Base-by-base conservation (phyloP, 139 green algal genomes). In the Microglena sp. region DNA sequence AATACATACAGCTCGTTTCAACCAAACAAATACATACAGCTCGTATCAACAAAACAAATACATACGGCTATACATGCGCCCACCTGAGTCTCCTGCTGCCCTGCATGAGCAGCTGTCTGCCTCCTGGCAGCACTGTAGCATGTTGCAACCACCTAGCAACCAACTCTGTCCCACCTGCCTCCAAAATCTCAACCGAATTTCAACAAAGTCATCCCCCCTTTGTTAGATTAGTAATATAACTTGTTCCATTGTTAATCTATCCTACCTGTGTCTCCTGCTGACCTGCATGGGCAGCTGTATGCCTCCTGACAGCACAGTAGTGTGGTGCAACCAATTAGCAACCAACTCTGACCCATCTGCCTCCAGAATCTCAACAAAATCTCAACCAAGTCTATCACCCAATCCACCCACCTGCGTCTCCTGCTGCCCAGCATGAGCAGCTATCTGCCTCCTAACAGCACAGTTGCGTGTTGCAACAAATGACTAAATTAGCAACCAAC, bases 401-500 rank as follows among this genome's bases (percentile, higher is more conserved):
- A n/a, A n/a, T n/a, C 40, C 40, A 11, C 40, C 40, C 18, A 50
- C 40, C 40, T 50, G 40, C 40, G 40, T 50, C 40, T 50, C 40
- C 18, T 18, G 11, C 40, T 50, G 15, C 40, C 40, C 40, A 11
- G 40, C 40, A 11, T 50, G 11, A 18, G 18, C 40, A 18, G 40
- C 40, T 18, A 18, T 50, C 40, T 50, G 40, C 15, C 40, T 11
- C 40, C 40, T 11, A 11, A 50, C 40, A 11, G 40, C 40, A 11
- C 79, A 80, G 72, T 95, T 95, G 36, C 89, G 80, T 28, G 78
- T 82, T 45, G 86, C 86, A 62, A 96, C n/a, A n/a, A n/a, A n/a
- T n/a, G n/a, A n/a, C n/a, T n/a, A n/a, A n/a, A n/a, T n/a, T n/a
- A n/a, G n/a, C n/a, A n/a, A n/a, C n/a, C n/a, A n/a, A n/a, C n/a